Evolutionary conservation across 2,329 filamentous ascomycete species (phyloP), one percentile per base, ranked within the genome.

Genomic region (Fusarium equiseti): DNA sequence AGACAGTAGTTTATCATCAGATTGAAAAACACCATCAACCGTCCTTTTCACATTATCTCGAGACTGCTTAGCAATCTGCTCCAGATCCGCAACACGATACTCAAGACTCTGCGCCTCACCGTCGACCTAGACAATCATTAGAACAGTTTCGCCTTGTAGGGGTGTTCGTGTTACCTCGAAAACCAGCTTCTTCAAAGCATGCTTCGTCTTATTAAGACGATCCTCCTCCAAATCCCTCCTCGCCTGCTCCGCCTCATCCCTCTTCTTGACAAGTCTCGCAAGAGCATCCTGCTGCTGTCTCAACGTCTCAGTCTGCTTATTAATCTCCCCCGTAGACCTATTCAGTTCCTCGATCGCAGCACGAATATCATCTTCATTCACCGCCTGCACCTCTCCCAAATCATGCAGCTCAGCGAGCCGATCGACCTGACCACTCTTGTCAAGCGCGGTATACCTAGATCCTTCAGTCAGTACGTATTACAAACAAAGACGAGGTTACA

Each of bases 1-100:
- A 22, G 86, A 82, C 3, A 93, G 80, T 4, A 92, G 82, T 66
- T 87, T 89, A 75, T 93, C 90, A 64, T 93, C 91, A 2, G 88
- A 87, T 11, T 83, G 82, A 11, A 92, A 79, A 13, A 87, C 77
- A 18, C 80, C 81, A 24, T 84, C 82, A 0, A 89, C 80, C 1
- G 83, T 84, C 59, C 84, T 81, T 49, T 83, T 84, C 18, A 90
- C 76, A 5, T 79, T 79, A 3, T 81, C 77, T 6, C 81, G 82
- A 1, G 84, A 81, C 0, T 79, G 79, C 10, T 84, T 84, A 8
- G 77, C 78, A 43, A 90, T 86, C 65, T 87, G 84, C 72, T 87
- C 83, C 3, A 88, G 75, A 54, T 88, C 86, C 5, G 80, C 76
- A 26, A 84, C 76, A 42, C 83, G 82, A 57, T 83, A 83, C 45